A percentile compares a stretch with the other conserved stretches of the same genome.
Evolutionary conservation across 441 rosid genomes (phyloP).

Genomic region (Adansonia madagascariensis): DNA sequence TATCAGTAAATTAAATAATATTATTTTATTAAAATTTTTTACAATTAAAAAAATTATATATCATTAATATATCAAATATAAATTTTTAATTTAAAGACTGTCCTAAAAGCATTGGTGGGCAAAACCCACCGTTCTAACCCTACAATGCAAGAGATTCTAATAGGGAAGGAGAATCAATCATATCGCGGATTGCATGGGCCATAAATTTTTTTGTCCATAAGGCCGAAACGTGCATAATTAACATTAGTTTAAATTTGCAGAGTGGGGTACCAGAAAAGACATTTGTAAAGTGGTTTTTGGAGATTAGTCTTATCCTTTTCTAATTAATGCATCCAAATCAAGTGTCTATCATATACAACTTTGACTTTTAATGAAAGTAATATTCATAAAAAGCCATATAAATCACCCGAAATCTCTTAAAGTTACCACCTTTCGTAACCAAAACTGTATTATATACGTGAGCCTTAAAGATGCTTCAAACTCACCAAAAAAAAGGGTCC

Average conservation of each 20-base stretch:
- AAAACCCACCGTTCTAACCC: background rate
- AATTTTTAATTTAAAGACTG: too few species aligned
- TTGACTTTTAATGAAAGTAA: constrained; percentile 2
- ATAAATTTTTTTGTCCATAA: background rate
- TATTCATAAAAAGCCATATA: background rate
- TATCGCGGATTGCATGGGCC: background rate
- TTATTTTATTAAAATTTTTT: too few species aligned
- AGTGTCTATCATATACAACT: constrained; percentile 21
- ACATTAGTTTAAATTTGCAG: background rate
- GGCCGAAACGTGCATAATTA: background rate
- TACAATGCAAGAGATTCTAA: background rate
- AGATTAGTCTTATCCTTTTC: background rate
- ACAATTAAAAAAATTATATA: too few species aligned
- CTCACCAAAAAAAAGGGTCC: background rate
- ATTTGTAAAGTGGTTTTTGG: background rate
- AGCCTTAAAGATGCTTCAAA: background rate
- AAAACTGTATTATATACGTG: too few species aligned
- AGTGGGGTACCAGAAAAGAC: background rate
- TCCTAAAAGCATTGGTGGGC: too few species aligned
- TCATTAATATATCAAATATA: too few species aligned
- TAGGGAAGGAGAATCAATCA: background rate
- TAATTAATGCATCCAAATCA: constrained; percentile 15
- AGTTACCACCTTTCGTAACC: background rate
- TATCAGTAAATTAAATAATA: too few species aligned
- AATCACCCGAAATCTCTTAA: background rate